phyloP scores from a whole-genome alignment of 2,329 filamentous ascomycete species.

The Purpureocillium lavendulum region DNA sequence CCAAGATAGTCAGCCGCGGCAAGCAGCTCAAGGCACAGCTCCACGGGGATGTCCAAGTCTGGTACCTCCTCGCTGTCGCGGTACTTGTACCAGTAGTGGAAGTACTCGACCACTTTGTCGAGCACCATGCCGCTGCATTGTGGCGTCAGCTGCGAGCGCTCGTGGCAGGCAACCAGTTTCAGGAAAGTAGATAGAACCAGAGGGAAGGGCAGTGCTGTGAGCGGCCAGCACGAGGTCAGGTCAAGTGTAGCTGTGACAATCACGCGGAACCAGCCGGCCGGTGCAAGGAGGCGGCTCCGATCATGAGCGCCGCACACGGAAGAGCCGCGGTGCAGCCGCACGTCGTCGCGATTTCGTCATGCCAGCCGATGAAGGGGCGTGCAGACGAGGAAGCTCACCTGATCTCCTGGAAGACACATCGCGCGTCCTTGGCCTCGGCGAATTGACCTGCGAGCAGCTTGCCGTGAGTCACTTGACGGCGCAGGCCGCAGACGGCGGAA shows the following conservation, averaged over 20 bases:
- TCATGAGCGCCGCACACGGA: constrained; percentile 29
- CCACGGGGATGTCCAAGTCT: constrained; percentile 73
- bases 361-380: constrained; percentile 7
- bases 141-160: constrained; percentile 7
- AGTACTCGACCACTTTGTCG: constrained; percentile 76
- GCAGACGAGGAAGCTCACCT: constrained; percentile 43
- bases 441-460: constrained; percentile 45
- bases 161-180: not conserved
- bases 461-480: constrained; percentile 8
- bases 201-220: no score
- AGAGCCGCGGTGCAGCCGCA: constrained; percentile 6
- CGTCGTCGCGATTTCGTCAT: constrained; percentile 21
- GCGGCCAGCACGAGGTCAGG: constrained; percentile 39
- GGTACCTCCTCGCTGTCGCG: constrained; percentile 62
- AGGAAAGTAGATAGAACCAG: not conserved
- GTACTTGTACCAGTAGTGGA: constrained; percentile 74
- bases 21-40: constrained; percentile 69
- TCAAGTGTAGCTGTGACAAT: constrained; percentile 54
- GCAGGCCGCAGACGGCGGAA: not conserved
- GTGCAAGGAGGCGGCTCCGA: constrained; percentile 28
- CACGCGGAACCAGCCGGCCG: constrained; percentile 28
- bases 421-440: constrained; percentile 53
- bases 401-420: constrained; percentile 63
- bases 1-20: constrained; percentile 71
- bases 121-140: constrained; percentile 57